Evolutionary conservation across 192 early-diverging fungal genomes (phyloP).

Genomic region (Coemansia interrupta): DNA sequence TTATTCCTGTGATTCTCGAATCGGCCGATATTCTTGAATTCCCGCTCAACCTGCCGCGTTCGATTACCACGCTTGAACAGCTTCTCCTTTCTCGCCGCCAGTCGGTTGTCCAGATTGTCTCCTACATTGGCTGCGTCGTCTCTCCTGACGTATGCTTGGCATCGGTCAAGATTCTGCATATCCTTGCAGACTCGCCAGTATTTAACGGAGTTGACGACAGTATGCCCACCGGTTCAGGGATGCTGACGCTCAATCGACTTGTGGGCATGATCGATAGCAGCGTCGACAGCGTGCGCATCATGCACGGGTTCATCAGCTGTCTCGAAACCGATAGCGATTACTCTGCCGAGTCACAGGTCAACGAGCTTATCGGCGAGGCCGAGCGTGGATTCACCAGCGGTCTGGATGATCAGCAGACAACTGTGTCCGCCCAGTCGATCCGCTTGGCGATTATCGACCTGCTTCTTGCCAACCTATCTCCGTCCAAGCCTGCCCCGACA

Average conservation of each 20-base stretch:
- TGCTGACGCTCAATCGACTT: constrained; percentile 64
- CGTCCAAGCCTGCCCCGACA: constrained; percentile 59
- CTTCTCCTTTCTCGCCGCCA: constrained; percentile 67
- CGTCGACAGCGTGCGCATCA: constrained; percentile 63
- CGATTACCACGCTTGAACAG: constrained; percentile 73
- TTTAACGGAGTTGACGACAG: constrained; percentile 58
- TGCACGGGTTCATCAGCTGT: constrained; percentile 72
- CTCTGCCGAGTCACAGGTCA: constrained; percentile 37
- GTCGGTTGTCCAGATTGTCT: constrained; percentile 70
- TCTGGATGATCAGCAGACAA: constrained; percentile 28
- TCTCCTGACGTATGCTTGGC: constrained; percentile 72
- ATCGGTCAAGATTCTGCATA: constrained; percentile 64
- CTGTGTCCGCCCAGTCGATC: constrained; percentile 56
- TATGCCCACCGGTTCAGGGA: constrained; percentile 41
- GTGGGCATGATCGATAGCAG: constrained; percentile 66
- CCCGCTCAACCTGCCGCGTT: constrained; percentile 49
- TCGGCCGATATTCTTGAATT: constrained; percentile 47
- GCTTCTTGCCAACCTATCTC: constrained; percentile 69
- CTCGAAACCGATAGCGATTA: constrained; percentile 64
- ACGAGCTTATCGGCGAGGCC: constrained; percentile 34
- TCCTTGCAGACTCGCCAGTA: constrained; percentile 67
- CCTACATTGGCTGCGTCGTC: constrained; percentile 63
- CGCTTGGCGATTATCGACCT: constrained; percentile 83
- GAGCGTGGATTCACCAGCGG: constrained; percentile 45
- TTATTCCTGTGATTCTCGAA: constrained; percentile 59